Conservation (phyloP, 192 early-diverging fungal genomes). For the Backusella mclennaniae region DNA sequence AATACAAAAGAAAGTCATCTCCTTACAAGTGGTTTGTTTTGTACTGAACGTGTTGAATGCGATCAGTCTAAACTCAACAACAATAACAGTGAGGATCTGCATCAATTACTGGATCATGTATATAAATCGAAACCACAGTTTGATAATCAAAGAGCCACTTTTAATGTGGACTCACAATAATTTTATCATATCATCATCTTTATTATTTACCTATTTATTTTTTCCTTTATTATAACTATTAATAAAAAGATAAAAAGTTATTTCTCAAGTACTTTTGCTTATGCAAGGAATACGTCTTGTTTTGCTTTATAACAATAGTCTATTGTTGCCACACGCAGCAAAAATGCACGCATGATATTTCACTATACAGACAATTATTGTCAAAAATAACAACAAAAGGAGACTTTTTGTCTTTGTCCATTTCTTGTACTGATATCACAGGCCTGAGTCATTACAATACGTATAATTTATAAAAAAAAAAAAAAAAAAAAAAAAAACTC, state of each 20-base stretch:
- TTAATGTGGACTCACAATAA: conserved; percentile 7
- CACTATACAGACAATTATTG: too few species aligned
- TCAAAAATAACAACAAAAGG: too few species aligned
- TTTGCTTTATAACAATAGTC: not conserved
- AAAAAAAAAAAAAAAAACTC: too few species aligned
- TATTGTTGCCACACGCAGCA: not conserved
- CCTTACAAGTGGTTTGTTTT: conserved; percentile 40
- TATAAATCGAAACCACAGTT: conserved; percentile 17
- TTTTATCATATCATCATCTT: not conserved
- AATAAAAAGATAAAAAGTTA: not conserved
- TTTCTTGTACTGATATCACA: too few species aligned
- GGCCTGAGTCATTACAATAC: too few species aligned
- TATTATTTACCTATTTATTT: not conserved
- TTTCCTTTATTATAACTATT: not conserved
- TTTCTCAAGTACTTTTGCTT: not conserved
- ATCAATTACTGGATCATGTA: conserved; percentile 21
- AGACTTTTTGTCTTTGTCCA: too few species aligned
- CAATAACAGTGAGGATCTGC: conserved; percentile 33
- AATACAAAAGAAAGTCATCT: conserved; percentile 42
- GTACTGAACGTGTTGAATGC: conserved; percentile 43
- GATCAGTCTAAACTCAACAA: conserved; percentile 32
- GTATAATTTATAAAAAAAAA: too few species aligned
- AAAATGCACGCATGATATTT: not conserved
- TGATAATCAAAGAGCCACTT: conserved; percentile 32
- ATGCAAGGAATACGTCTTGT: not conserved